These are phyloP conservation scores for Nitzschia sp. DNA, from an alignment of 108 stramenopile genomes.

Conservation along the genomic window DNA sequence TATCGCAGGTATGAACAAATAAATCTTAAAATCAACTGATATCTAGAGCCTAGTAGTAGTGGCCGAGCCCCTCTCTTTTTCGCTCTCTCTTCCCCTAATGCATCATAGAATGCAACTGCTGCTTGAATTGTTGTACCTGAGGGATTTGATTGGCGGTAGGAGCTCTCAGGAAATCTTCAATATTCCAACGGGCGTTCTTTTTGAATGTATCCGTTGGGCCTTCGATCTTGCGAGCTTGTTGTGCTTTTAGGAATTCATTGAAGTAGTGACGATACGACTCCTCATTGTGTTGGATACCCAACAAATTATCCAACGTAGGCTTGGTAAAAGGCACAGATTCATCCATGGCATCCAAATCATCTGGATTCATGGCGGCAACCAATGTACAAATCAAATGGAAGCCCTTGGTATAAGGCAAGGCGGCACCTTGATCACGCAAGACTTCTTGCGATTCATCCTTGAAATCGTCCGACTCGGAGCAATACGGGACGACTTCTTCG, in stretches of 20 bases:
- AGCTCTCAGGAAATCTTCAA: slow-evolving; percentile 35
- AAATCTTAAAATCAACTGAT: too few species aligned
- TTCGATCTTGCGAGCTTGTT: slow-evolving; percentile 23
- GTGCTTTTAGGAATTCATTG: slow-evolving; percentile 39
- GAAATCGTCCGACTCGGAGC: slow-evolving; percentile 55
- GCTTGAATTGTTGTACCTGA: slow-evolving; percentile 33
- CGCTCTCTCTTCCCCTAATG: too few species aligned
- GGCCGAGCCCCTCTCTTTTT: too few species aligned
- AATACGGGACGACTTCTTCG: slow-evolving; percentile 53
- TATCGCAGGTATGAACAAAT: too few species aligned
- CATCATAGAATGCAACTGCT: slow-evolving; percentile 18
- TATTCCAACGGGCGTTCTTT: slow-evolving; percentile 37
- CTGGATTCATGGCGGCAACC: slow-evolving; percentile 54
- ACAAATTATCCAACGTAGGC: slow-evolving; percentile 47
- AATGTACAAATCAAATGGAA: slow-evolving; percentile 50
- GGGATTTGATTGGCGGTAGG: slow-evolving; percentile 41
- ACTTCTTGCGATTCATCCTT: slow-evolving; percentile 50
- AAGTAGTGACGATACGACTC: slow-evolving; percentile 54
- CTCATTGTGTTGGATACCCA: slow-evolving; percentile 43
- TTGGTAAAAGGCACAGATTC: slow-evolving; percentile 63
- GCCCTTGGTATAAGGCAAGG: slow-evolving; percentile 56
- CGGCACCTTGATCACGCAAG: slow-evolving; percentile 50
- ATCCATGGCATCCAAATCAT: slow-evolving; percentile 70
- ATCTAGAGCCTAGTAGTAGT: too few species aligned
- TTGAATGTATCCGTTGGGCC: slow-evolving; percentile 33